Percentiles rank a stretch among this genome's conserved stretches.
Conservation (phyloP, 2,329 filamentous ascomycete species). For the Neopestalotiopsis sp. region DNA sequence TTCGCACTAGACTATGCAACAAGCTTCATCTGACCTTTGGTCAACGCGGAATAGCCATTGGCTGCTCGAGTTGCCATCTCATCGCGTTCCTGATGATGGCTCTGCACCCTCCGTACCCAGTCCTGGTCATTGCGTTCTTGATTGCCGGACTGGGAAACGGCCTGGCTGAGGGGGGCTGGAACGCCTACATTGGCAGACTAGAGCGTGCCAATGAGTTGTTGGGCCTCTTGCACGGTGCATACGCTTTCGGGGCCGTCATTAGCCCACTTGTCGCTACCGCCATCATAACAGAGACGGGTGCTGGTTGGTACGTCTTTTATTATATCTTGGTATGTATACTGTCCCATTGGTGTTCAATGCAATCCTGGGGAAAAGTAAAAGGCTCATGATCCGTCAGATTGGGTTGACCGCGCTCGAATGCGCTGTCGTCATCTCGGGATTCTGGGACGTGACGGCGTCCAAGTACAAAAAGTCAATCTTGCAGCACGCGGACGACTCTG, state of each 20-base stretch:
- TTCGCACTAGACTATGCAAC: conserved; percentile 39
- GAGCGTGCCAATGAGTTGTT: conserved; percentile 72
- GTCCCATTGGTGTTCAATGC: background rate
- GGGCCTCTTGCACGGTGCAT: conserved; percentile 71
- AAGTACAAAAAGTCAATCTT: conserved; percentile 53
- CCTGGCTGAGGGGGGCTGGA: conserved; percentile 62
- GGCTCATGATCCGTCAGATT: conserved; percentile 44
- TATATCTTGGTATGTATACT: background rate
- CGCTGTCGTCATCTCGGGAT: conserved; percentile 51
- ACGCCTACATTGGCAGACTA: conserved; percentile 68
- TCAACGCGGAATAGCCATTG: conserved; percentile 71
- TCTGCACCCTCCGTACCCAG: conserved; percentile 71
- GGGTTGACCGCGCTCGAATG: conserved; percentile 61
- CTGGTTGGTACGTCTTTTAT: conserved; percentile 51
- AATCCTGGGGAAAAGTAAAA: background rate
- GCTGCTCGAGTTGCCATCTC: conserved; percentile 65
- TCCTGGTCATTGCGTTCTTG: conserved; percentile 68
- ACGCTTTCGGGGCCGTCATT: conserved; percentile 71
- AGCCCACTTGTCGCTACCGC: conserved; percentile 74
- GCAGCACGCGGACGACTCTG: conserved; percentile 27
- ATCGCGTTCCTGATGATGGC: conserved; percentile 64
- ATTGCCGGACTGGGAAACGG: conserved; percentile 76
- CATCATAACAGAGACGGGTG: conserved; percentile 66
- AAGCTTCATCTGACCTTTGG: conserved; percentile 50
- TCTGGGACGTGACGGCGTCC: conserved; percentile 63